Evolutionary conservation across 2,329 filamentous ascomycete species (phyloP).

Genomic region (Pseudocercospora vitis): DNA sequence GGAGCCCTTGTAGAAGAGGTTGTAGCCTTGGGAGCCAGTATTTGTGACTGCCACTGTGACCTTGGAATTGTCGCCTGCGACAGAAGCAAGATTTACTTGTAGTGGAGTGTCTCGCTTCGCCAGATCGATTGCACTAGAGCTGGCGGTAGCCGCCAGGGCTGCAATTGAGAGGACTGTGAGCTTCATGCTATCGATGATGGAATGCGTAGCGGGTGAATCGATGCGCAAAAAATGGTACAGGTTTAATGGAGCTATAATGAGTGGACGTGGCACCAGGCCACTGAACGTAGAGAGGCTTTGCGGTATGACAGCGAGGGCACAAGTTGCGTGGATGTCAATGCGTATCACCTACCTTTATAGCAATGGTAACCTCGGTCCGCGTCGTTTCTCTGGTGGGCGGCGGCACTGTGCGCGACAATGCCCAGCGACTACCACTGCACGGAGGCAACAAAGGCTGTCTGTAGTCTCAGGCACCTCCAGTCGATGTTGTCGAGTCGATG

Average conservation of each 20-base stretch:
- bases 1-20: conserved; percentile 31
- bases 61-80: conserved; percentile 24
- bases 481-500: conserved; percentile 1
- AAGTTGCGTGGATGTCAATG: conserved; percentile 4
- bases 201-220: not conserved
- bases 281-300: not conserved
- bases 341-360: conserved; percentile 16
- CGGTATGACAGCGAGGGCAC: conserved; percentile 6
- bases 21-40: conserved; percentile 27
- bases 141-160: not conserved
- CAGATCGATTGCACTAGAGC: not conserved
- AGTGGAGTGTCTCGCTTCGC: conserved; percentile 20
- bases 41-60: conserved; percentile 32
- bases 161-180: not conserved
- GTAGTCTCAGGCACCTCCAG: conserved; percentile 18
- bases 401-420: conserved; percentile 10
- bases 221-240: not conserved
- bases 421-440: conserved; percentile 10
- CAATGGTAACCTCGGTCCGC: not conserved
- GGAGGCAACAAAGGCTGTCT: conserved; percentile 2
- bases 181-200: not conserved
- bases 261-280: conserved; percentile 6
- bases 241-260: not conserved
- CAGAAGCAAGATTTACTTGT: conserved; percentile 25
- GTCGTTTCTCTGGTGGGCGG: conserved; percentile 4